Conservation (phyloP, 2,329 filamentous ascomycete genomes). For the Anthostomella pinea region DNA sequence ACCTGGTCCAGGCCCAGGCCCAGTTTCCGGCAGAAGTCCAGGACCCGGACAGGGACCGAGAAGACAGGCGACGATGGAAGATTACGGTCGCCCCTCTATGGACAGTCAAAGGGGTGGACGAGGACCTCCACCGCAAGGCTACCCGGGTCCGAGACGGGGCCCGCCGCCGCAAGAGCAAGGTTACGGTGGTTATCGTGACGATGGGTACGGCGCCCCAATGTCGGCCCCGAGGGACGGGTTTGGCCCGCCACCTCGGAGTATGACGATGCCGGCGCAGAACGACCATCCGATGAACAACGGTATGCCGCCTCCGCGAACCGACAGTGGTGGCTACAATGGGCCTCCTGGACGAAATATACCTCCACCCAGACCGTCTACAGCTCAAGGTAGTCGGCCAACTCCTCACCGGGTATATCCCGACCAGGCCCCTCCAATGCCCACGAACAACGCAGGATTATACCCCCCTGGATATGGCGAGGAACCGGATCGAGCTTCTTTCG, state of each 20-base stretch:
- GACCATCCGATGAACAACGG: conserved; percentile 33
- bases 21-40: too few relatives aligned
- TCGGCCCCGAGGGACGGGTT: conserved; percentile 41
- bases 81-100: conserved; percentile 35
- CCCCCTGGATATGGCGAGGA: conserved; percentile 37
- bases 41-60: conserved; percentile 34
- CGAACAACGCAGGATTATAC: conserved; percentile 27
- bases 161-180: conserved; percentile 32
- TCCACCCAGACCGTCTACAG: conserved; percentile 53
- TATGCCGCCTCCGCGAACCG: conserved; percentile 36
- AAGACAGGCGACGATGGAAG: conserved; percentile 34
- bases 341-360: conserved; percentile 44
- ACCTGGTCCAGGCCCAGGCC: conserved; percentile 29
- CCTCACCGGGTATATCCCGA: conserved; percentile 52
- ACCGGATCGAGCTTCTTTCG: conserved; percentile 39
- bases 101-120: conserved; percentile 31
- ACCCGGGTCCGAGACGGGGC: conserved; percentile 36
- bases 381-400: conserved; percentile 49
- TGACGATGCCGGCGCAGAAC: conserved; percentile 57
- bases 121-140: conserved; percentile 37
- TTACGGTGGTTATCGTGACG: conserved; percentile 38
- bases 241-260: conserved; percentile 54
- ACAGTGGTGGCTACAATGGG: conserved; percentile 46
- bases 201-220: conserved; percentile 35
- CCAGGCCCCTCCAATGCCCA: conserved; percentile 38